Percentiles rank a stretch among this genome's conserved stretches.
Conservation (phyloP, 371 early-diverging fungal species). For the Batkoa obscura region DNA sequence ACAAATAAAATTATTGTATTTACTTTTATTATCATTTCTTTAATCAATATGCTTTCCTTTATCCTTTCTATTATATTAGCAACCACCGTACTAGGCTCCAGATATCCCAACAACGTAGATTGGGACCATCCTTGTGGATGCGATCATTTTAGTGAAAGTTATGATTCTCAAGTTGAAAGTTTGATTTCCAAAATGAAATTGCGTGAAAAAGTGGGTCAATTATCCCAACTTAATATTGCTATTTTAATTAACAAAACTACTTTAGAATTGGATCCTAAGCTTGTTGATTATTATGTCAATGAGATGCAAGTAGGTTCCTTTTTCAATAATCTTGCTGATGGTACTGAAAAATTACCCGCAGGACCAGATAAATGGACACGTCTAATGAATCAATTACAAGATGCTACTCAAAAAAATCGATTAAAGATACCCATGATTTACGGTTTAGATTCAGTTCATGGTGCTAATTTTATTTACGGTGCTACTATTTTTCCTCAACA, state of each 20-base stretch:
- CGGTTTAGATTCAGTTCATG: slow-evolving; percentile 38
- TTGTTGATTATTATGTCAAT: slow-evolving; percentile 15
- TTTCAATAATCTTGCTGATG: background rate
- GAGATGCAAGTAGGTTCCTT: background rate
- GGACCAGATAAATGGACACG: background rate
- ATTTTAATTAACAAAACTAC: slow-evolving; percentile 12
- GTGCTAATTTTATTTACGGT: slow-evolving; percentile 39
- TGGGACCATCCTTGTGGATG: background rate
- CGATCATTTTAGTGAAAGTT: no score
- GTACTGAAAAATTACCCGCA: background rate
- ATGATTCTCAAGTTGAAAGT: background rate
- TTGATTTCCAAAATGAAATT: slow-evolving; percentile 27
- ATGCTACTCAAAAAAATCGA: background rate
- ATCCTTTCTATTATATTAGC: no score
- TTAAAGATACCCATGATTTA: slow-evolving; percentile 20
- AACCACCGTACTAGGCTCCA: background rate
- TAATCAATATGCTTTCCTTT: no score
- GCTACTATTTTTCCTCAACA: slow-evolving; percentile 22
- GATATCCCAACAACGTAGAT: background rate
- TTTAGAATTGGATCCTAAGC: slow-evolving; percentile 14
- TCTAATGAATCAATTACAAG: background rate
- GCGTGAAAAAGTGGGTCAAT: slow-evolving; percentile 41
- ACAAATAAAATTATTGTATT: no score
- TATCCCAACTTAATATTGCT: slow-evolving; percentile 36
- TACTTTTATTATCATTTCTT: no score